These are phyloP conservation scores for Lachnellula occidentalis DNA, from an alignment of 2,329 filamentous ascomycete species.

Conservation along the genomic window DNA sequence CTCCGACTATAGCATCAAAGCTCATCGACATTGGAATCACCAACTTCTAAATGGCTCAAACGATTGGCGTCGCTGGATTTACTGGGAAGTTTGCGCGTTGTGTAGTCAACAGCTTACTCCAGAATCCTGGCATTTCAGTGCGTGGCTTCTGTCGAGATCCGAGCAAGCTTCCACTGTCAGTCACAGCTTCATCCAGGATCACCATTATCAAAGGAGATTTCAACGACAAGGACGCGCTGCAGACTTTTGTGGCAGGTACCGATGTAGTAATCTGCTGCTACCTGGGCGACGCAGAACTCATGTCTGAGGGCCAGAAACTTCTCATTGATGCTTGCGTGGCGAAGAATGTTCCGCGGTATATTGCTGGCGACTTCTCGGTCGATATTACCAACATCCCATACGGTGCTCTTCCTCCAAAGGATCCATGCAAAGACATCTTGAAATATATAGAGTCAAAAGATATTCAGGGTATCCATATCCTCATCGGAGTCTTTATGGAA, in stretches of 20 bases:
- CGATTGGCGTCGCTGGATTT: constrained; percentile 3
- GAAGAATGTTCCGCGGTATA: constrained; percentile 33
- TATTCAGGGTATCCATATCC: constrained; percentile 36
- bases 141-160: background rate
- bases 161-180: constrained; percentile 1
- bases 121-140: background rate
- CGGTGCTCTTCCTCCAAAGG: constrained; percentile 34
- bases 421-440: constrained; percentile 36
- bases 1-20: too few relatives aligned
- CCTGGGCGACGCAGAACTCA: constrained; percentile 17
- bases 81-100: constrained; percentile 5
- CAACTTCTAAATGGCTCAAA: background rate
- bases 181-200: background rate
- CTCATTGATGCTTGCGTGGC: constrained; percentile 36
- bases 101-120: background rate
- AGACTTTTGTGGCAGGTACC: background rate
- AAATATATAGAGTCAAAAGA: constrained; percentile 34
- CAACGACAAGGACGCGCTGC: background rate
- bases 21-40: too few relatives aligned
- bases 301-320: constrained; percentile 37
- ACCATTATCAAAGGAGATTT: constrained; percentile 1
- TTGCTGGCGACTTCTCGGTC: constrained; percentile 36
- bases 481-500: constrained; percentile 37
- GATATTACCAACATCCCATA: constrained; percentile 36
- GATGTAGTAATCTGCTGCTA: constrained; percentile 6